These are phyloP conservation scores for Oryza longistaminata DNA, from an alignment of 176 grass and related monocot genomes.

Conservation along the genomic window DNA sequence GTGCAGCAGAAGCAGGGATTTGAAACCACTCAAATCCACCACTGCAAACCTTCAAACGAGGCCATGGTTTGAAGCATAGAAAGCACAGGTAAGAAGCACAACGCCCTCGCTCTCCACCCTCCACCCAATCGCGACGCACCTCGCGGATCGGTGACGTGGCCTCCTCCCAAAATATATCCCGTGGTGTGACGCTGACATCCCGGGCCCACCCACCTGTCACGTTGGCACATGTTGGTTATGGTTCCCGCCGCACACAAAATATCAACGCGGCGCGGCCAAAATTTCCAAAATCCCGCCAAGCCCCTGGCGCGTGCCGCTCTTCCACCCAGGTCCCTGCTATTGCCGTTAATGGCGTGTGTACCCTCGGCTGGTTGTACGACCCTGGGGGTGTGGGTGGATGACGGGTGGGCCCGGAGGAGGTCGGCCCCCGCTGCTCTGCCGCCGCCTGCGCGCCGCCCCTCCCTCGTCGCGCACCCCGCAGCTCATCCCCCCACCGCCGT, in stretches of 20 bases:
- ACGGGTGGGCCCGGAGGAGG: accelerated
- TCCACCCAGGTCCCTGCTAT: neutral
- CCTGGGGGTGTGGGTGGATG: neutral
- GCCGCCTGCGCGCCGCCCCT: too few species aligned
- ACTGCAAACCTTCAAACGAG: neutral
- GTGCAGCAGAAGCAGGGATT: neutral
- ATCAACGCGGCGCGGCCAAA: constrained; percentile 29
- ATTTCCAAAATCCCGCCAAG: constrained; percentile 59
- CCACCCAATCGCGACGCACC: constrained; percentile 21
- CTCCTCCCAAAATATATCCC: constrained; percentile 20
- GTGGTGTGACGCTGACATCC: accelerated
- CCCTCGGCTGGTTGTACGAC: neutral
- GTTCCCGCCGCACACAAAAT: neutral
- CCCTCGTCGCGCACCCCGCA: too few species aligned
- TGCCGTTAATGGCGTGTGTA: accelerated
- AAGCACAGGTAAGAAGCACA: constrained; percentile 45
- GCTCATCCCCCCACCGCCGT: too few species aligned
- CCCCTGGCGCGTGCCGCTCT: constrained; percentile 18
- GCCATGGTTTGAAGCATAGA: neutral
- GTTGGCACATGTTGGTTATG: constrained; percentile 16
- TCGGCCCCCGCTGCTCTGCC: too few species aligned
- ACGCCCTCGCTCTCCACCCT: neutral
- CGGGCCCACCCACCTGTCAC: constrained; percentile 2
- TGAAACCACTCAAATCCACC: neutral
- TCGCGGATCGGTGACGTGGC: constrained; percentile 83